These are phyloP conservation scores for Phylloboletellus chloephorus DNA, from an alignment of 1,284 basidiomycete species.

Conservation along the genomic window DNA sequence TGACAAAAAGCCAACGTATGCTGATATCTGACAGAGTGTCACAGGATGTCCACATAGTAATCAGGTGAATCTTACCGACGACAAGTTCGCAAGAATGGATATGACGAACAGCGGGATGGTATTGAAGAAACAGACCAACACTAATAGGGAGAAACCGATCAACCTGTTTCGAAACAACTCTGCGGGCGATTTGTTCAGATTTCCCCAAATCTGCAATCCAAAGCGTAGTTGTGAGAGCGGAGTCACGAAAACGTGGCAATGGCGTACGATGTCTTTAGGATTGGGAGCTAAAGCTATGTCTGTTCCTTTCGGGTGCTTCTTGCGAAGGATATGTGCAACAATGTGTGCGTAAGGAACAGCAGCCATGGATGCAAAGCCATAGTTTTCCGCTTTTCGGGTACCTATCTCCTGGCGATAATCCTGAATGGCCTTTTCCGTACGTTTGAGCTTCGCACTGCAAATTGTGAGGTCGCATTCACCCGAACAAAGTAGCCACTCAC, in stretches of 20 bases:
- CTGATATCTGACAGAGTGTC: conserved; percentile 42
- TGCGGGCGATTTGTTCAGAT: conserved; percentile 69
- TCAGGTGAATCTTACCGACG: conserved; percentile 47
- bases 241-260: background rate
- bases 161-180: conserved; percentile 63
- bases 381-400: conserved; percentile 76
- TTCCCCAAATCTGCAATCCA: conserved; percentile 70
- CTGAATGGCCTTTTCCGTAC: conserved; percentile 76
- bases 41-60: conserved; percentile 1
- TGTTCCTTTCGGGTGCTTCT: conserved; percentile 70
- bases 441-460: conserved; percentile 61
- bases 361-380: conserved; percentile 92
- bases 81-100: conserved; percentile 76
- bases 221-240: background rate
- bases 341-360: conserved; percentile 88
- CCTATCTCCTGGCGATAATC: conserved; percentile 72
- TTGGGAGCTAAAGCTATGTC: conserved; percentile 73
- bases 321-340: conserved; percentile 64
- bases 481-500: conserved; percentile 31
- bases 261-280: conserved; percentile 76
- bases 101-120: conserved; percentile 83
- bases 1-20: conserved; percentile 68
- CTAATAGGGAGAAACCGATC: conserved; percentile 73
- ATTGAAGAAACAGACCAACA: conserved; percentile 82
- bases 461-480: conserved; percentile 12